These are phyloP conservation scores for Trichoderma guizhouense DNA, from an alignment of 2,329 filamentous ascomycete species.

Conservation along the genomic window DNA sequence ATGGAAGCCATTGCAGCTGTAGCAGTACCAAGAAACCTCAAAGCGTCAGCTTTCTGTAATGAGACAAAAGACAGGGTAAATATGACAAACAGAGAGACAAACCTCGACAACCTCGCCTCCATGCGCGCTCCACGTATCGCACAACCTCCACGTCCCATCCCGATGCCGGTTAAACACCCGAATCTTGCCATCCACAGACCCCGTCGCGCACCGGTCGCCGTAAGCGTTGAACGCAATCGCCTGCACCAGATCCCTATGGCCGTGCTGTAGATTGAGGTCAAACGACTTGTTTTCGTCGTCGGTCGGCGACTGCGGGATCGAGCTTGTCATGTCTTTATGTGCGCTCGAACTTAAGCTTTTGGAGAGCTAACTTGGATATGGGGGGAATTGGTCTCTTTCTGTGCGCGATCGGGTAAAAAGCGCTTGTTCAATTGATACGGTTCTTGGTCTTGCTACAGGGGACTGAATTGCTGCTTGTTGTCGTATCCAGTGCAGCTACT, in stretches of 20 bases:
- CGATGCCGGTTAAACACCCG: conserved; percentile 85
- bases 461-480: not conserved
- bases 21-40: not conserved
- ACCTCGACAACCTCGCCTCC: conserved; percentile 88
- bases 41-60: not conserved
- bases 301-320: conserved; percentile 34
- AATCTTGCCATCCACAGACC: conserved; percentile 87
- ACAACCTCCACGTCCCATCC: conserved; percentile 72
- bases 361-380: not conserved
- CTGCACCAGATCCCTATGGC: conserved; percentile 76
- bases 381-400: not conserved
- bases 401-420: not conserved
- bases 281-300: conserved; percentile 52
- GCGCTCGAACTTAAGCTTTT: not conserved
- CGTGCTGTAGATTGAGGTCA: conserved; percentile 64
- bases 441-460: not conserved
- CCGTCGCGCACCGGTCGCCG: conserved; percentile 86
- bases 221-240: conserved; percentile 89
- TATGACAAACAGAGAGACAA: conserved; percentile 29
- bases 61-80: not conserved
- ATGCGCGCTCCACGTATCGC: conserved; percentile 87
- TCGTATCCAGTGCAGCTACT: too few relatives aligned
- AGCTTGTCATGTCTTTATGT: conserved; percentile 28
- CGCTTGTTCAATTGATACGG: not conserved
- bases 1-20: conserved; percentile 89